Evolutionary conservation across 192 early-diverging fungal genomes (phyloP), one percentile per base, ranked within the genome.

Genomic region (Coemansia guatemalensis): DNA sequence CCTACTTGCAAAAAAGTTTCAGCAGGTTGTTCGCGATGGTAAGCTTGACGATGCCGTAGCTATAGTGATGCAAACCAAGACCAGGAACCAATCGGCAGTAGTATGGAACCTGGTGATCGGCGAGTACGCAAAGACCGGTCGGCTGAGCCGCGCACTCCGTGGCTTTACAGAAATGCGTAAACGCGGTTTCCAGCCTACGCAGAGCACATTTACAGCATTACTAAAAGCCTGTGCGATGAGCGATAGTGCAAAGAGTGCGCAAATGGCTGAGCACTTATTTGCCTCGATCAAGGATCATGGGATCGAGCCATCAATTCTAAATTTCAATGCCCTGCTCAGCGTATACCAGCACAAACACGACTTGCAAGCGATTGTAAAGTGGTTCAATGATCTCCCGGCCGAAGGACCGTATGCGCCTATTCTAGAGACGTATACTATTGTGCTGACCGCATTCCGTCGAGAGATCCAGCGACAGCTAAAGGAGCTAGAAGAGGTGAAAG

Each of bases 61-160:
- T 17, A 68, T 81, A 18, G 67, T 81, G 29, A 75, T 81, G 74
- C 74, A 75, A 50, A 32, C 74, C 30, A 75, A 75, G 33, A 62
- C 69, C 1, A 39, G 26, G 21, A 32, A 24, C 67, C 78, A 81
- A 39, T 81, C 78, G 12, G 52, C 29, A 4, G 69, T 73, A 3
- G 69, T 76, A 8, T 81, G 78, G 78, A 81, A 81, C 67, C 53
- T 75, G n/a, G 78, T 81, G 2, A 81, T 81, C 32, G 51, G 64
- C 53, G 69, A 60, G 35, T 81, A 81, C 48, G 78, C 73, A 22
- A 64, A 72, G n/a, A 53, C 22, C 17, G 78, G 78, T 2, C 66
- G 70, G 0, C 67, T 75, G 26, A 67, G 74, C 29, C 64, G 70
- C 14, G 78, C 78, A 4, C 62, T 75, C 8, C 65, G 74, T 0